Conservation (phyloP, 2,329 filamentous ascomycete genomes). For the Fusarium sp. region DNA sequence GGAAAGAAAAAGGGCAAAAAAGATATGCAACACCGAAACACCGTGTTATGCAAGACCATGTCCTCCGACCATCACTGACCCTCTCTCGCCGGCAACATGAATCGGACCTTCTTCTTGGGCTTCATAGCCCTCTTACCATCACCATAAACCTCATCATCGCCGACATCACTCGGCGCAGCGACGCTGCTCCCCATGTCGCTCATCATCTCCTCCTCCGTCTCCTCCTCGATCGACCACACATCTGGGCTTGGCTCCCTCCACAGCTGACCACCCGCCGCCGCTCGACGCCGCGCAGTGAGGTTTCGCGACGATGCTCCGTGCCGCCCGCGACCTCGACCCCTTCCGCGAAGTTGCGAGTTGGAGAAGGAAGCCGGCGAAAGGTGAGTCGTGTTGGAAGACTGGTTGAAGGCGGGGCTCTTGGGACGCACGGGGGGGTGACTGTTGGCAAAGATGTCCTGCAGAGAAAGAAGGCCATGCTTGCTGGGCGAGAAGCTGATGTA, state of each 20-base stretch:
- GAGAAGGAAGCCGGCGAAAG: slow-evolving; percentile 41
- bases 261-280: slow-evolving; percentile 48
- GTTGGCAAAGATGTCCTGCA: slow-evolving; percentile 57
- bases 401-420: slow-evolving; percentile 49
- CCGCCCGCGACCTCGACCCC: slow-evolving; percentile 46
- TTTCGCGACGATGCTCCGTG: slow-evolving; percentile 43
- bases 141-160: slow-evolving; percentile 37
- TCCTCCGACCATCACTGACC: not conserved
- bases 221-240: slow-evolving; percentile 70
- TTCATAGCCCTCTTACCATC: slow-evolving; percentile 55
- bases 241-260: slow-evolving; percentile 71
- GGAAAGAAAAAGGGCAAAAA: slow-evolving; percentile 28
- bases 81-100: slow-evolving; percentile 61
- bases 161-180: slow-evolving; percentile 45
- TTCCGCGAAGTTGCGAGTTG: slow-evolving; percentile 45
- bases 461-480: slow-evolving; percentile 54
- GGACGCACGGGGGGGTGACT: slow-evolving; percentile 46
- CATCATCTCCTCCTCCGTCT: slow-evolving; percentile 65
- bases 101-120: slow-evolving; percentile 68
- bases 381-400: slow-evolving; percentile 45
- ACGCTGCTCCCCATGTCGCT: slow-evolving; percentile 55
- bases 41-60: slow-evolving; percentile 40
- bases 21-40: slow-evolving; percentile 23
- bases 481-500: slow-evolving; percentile 62
- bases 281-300: slow-evolving; percentile 50